Base-by-base conservation (phyloP, 2,329 filamentous ascomycete genomes). In the Trichoderma guizhouense region DNA sequence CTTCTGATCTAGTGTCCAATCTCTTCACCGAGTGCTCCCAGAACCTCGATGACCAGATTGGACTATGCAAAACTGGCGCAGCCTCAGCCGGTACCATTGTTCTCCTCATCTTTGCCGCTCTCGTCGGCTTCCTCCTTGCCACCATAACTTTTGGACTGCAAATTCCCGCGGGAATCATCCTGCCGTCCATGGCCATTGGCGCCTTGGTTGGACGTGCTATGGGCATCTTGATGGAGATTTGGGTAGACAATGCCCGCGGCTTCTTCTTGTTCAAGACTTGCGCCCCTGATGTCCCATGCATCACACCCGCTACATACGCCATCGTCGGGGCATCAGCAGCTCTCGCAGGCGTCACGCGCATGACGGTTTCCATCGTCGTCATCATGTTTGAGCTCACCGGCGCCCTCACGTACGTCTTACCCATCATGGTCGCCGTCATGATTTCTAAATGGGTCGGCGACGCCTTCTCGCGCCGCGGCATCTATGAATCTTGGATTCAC, bases 361-460 rank as follows among this genome's bases (percentile, higher is more conserved):
- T 99, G 91, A 99, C 96, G 0, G 94, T 98, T 12, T 98, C 95
- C 14, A 98, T 99, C 75, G 95, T 99, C 5, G 96, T 98, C 78
- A 99, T 99, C 83, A 98, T 98, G 92, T 99, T 99, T 79, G 96
- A 99, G 84, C 90, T 99, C 71, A 99, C 96, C 0, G 96, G 96
- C 67, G 96, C 96, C 1, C 87, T 99, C 32, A 97, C 94, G 1
- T 98, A 98, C 79, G 95, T 99, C 63, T 89, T 99, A 8, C 96
- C 96, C 69, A 99, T 98, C 81, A 99, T 99, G 96, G 93, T 99
- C 74, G 94, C 95, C 57, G 96, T 99, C 78, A 97, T 99, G 95
- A 87, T 98, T 58, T 93, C 93, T 74, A 99, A 99, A 84, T 99
- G 96, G 96, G 94, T 97, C 30, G 96, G 95, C 78, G 96, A 99